Conservation (phyloP, 2,329 filamentous ascomycete species). For the Sarocladium strictum region DNA sequence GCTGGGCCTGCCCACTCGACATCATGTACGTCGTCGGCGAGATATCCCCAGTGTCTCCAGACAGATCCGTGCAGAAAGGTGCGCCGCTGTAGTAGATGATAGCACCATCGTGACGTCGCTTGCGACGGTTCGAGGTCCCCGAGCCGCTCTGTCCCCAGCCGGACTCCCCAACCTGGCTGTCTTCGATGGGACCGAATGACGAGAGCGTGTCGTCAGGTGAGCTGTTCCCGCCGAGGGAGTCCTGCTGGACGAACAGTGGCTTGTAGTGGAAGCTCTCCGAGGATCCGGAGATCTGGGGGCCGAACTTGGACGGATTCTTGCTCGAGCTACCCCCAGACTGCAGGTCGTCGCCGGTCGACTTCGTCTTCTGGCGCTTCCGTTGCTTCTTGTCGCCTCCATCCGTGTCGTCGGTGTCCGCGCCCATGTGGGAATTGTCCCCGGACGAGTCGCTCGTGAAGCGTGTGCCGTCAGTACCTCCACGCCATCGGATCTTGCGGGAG, state of each 20-base stretch:
- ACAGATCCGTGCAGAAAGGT: slow-evolving; percentile 75
- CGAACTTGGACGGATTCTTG: slow-evolving; percentile 35
- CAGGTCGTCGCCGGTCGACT: slow-evolving; percentile 27
- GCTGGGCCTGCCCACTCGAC: slow-evolving; percentile 34
- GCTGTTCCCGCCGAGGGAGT: slow-evolving; percentile 39
- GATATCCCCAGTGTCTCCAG: slow-evolving; percentile 52
- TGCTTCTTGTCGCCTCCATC: slow-evolving; percentile 36
- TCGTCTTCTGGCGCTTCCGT: slow-evolving; percentile 40
- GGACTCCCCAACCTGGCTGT: slow-evolving; percentile 43
- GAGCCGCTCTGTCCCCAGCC: slow-evolving; percentile 41
- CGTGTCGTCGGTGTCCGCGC: slow-evolving; percentile 40
- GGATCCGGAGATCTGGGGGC: slow-evolving; percentile 29
- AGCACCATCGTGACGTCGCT: slow-evolving; percentile 59
- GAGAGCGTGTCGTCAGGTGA: slow-evolving; percentile 44
- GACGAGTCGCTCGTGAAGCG: slow-evolving; percentile 59
- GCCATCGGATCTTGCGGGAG: slow-evolving; percentile 75
- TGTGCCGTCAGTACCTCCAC: slow-evolving; percentile 60
- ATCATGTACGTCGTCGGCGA: slow-evolving; percentile 44
- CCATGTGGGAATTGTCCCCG: slow-evolving; percentile 37
- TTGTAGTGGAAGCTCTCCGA: slow-evolving; percentile 56
- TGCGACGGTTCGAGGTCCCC: slow-evolving; percentile 41
- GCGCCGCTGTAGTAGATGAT: slow-evolving; percentile 81
- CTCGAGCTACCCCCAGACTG: slow-evolving; percentile 25
- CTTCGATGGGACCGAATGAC: slow-evolving; percentile 40
- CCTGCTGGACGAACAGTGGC: slow-evolving; percentile 51